Evolutionary conservation across 257 asterid genomes (phyloP).

Genomic region (Solanum ossicruentum): DNA sequence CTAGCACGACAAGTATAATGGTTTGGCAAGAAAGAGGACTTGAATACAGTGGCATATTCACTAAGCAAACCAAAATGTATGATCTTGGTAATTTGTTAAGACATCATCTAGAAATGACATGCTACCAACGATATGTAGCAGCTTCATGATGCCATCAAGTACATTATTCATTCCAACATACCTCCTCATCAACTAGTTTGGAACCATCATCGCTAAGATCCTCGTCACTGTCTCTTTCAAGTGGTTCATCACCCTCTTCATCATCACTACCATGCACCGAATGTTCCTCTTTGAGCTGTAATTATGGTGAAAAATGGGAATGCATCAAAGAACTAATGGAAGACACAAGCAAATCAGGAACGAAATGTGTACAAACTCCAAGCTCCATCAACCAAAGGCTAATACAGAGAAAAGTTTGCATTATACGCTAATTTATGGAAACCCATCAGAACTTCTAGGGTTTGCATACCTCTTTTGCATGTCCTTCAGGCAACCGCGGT

Average conservation of each 20-base stretch:
- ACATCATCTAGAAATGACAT: not conserved
- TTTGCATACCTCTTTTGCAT: constrained; percentile 85
- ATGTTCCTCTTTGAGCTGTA: constrained; percentile 77
- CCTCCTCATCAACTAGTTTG: constrained; percentile 11
- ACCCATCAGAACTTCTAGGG: not conserved
- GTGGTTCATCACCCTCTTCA: constrained; percentile 77
- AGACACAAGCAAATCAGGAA: not conserved
- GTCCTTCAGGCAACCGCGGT: constrained; percentile 72
- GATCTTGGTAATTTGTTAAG: not conserved
- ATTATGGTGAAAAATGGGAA: constrained; percentile 2
- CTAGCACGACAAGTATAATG: not conserved
- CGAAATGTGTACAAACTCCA: not conserved
- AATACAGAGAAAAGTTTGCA: not conserved
- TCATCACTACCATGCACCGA: constrained; percentile 97
- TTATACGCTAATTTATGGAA: not conserved
- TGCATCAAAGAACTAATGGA: not conserved
- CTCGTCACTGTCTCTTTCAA: constrained; percentile 81
- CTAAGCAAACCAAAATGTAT: not conserved
- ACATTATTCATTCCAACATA: not conserved
- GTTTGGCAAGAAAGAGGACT: not conserved
- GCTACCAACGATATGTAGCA: not conserved
- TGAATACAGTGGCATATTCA: not conserved
- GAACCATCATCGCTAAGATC: constrained; percentile 54
- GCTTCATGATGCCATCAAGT: not conserved
- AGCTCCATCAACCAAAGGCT: not conserved